Evolutionary conservation across 2,329 filamentous ascomycete species (phyloP).

Genomic region (Hirsutella thompsonii): DNA sequence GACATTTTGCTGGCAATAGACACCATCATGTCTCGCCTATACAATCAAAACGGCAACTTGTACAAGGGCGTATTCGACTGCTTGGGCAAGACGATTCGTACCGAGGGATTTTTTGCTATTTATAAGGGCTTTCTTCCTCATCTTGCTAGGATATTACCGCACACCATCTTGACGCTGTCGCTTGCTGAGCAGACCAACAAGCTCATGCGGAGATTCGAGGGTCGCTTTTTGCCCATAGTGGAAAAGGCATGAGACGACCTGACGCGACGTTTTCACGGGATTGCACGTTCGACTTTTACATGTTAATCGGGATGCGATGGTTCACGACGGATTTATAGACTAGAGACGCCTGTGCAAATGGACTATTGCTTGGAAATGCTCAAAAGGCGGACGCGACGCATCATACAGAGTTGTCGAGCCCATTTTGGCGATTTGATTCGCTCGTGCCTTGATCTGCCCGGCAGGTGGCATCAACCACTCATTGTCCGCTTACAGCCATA

Average conservation of each 20-base stretch:
- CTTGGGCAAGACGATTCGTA: constrained; percentile 76
- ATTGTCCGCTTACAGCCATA: constrained; percentile 63
- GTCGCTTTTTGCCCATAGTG: constrained; percentile 32
- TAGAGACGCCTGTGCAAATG: no score
- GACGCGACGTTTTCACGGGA: no score
- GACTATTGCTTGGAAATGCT: no score
- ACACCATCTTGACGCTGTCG: constrained; percentile 86
- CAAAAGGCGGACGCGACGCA: no score
- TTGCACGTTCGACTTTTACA: no score
- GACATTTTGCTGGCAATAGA: constrained; percentile 32
- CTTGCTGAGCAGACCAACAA: constrained; percentile 97
- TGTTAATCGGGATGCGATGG: no score
- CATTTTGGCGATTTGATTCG: no score
- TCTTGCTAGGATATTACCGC: constrained; percentile 82
- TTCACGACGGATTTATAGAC: no score
- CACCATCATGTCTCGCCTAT: constrained; percentile 96
- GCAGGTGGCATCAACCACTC: constrained; percentile 27
- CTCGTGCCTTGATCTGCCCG: no score
- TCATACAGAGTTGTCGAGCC: no score
- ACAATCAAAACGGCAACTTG: constrained; percentile 97
- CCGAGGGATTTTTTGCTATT: constrained; percentile 81
- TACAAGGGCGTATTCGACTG: constrained; percentile 92
- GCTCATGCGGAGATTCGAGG: constrained; percentile 68
- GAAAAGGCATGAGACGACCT: constrained; percentile 13
- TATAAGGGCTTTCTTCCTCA: constrained; percentile 98